Base-by-base conservation (phyloP, 139 green algal species). In the Ettlia oleoabundans region DNA sequence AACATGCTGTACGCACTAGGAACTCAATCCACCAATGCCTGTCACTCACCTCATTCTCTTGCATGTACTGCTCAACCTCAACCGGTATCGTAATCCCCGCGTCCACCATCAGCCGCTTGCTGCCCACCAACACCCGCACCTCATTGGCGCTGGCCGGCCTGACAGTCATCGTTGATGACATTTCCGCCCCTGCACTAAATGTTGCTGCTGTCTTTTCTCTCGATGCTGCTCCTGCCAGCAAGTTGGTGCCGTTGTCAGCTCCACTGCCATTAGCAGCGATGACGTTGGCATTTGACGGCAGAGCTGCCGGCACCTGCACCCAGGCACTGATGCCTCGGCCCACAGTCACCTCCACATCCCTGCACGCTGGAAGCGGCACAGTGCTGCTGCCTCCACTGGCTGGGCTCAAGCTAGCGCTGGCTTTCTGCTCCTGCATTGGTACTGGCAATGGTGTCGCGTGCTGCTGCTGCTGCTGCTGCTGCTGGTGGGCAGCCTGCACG, bases 21-120 rank as follows among this genome's bases (percentile, higher is more conserved):
- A n/a, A n/a, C n/a, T n/a, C n/a, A n/a, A n/a, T n/a, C n/a, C n/a
- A n/a, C n/a, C n/a, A n/a, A n/a, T n/a, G 62, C 28, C 38, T 5
- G 13, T 38, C 19, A 9, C 76, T n/a, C 32, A 64, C 76, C 82
- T 92, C 88, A 55, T 85, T 84, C 6, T 75, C 76, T 32, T 86
- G 86, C 83, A 89, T 89, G 84, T 89, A 95, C 0, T 64, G 80
- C 58, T 94, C 87, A 37, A 87, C 91, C 22, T 21, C 84, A 22
- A 13, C 55, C 35, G 72, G 78, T 10, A 96, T 43, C 0, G 15
- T n/a, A 37, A 97, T 82, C 0, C 80, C 84, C 53, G 91, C 78
- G 72, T 90, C 86, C 51, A 84, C 65, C 92, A 98, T 94, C 75
- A 96, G 85, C 78, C 81, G 76, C 62, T 85, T 85, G 87, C 95